Base-by-base conservation (phyloP, 352 stramenopile species). In the Pythium dissimile region DNA sequence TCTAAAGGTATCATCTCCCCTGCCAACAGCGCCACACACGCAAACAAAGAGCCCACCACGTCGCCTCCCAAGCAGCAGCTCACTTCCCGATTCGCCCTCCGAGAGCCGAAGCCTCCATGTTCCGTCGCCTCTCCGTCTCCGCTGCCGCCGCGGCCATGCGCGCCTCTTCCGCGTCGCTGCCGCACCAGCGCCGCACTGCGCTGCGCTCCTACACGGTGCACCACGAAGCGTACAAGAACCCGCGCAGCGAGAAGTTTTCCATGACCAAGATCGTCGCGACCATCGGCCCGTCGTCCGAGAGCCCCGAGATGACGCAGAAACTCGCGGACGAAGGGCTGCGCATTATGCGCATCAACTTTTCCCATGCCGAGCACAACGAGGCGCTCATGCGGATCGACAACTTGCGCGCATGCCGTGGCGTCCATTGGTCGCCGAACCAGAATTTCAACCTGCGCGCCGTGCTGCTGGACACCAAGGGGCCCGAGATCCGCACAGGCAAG, bases 321-420 rank as follows among this genome's bases (percentile, higher is more conserved):
- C 72, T 98, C 28, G 80, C 92, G 59, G 56, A 86, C 55, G 84
- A 95, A 47, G 94, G 94, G 0, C 76, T 98, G 67, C 81, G 89
- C 63, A 94, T 98, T 56, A 95, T 96, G 68, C 84, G 94, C 64
- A 88, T 98, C 51, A 98, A 98, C 80, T 98, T 98, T 61, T 97
- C 88, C n/a, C 94, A 98, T 66, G 90, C 89, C 39, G 90, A 95
- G 59, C 84, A 89, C 55, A 83, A 95, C 67, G 86, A 94, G 61
- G 83, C 85, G 35, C 62, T 84, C 35, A 62, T 79, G 59, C 85
- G 85, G 41, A 87, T 93, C 71, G 74, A 69, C 55, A 95, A 90
- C 66, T 67, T 84, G 37, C 84, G 73, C 32, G 73, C 88, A n/a
- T 89, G 81, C 53, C 75, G 83, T 8, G 80, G 94, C 21, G 86